Base-by-base conservation (phyloP, 345 rosid genomes). In the Rhizophora apiculata region DNA sequence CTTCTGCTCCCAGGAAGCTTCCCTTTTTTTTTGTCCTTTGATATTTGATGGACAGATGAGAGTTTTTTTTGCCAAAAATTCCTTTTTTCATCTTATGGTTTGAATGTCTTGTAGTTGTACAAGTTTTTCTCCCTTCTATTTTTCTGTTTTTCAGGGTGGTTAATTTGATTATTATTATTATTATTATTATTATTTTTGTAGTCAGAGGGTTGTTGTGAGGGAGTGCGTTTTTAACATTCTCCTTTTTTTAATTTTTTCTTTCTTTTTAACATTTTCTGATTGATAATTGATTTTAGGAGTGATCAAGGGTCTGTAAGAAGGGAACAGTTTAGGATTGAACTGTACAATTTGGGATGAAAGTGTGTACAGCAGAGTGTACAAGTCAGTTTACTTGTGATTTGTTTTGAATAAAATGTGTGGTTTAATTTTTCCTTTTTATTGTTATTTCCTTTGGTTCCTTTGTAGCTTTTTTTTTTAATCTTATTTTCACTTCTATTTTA, bases 1-100 rank as follows among this genome's bases (percentile, higher is more conserved):
- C 88, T 85, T 89, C 91, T 88, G 91, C 84, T 85, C 94, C 88
- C 87, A 68, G 83, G 81, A 81, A 82, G 78, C 74, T 73, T 56
- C 60, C 60, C 24, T 22, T 10, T 32, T 7, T 34, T 34, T 7
- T 8, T 34, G 1, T 34, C 8, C 8, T 34, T 34, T 24, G 68
- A 49, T 63, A 68, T 65, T 74, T 70, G 73, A 60, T 72, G 63
- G 58, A 74, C 71, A 24, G 69, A 73, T 30, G 57, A 64, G 54
- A 73, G 27, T 27, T 60, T 49, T 60, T 49, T 62, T 64, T 8
- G 37, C 43, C 36, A 13, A 43, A 43, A 13, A 3, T 43, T 56
- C 60, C 60, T 26, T 24, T 56, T 27, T 15, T 9, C 60, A 56
- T 22, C 29, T 56, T 26, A 16, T 56, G 60, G 30, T 22, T 56